These are phyloP conservation scores for Cladosporium phlei DNA, from an alignment of 2,329 filamentous ascomycete species.

Conservation along the genomic window DNA sequence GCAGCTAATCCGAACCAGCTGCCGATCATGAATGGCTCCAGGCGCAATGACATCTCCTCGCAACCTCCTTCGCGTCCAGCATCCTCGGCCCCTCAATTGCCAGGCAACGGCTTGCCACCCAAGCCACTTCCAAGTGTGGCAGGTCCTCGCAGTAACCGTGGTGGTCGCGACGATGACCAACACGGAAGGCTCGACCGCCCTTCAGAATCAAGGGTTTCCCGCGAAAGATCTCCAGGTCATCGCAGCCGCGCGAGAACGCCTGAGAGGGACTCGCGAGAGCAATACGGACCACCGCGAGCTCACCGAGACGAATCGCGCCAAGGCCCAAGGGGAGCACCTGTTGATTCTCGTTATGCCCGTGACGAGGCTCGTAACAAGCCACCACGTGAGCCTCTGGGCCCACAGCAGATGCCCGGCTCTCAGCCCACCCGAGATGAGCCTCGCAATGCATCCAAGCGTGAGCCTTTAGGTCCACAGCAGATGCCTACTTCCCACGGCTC, in stretches of 20 bases:
- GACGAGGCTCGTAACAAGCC: background rate
- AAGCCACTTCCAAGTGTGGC: conserved; percentile 15
- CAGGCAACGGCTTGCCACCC: conserved; percentile 16
- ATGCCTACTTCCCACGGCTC: conserved; percentile 3
- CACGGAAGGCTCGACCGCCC: conserved; percentile 44
- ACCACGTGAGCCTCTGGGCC: conserved; percentile 5
- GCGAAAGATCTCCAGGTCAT: conserved; percentile 38
- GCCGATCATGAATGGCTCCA: conserved; percentile 21
- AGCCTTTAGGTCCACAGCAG: conserved; percentile 10
- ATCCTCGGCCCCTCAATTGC: conserved; percentile 42
- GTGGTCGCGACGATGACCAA: conserved; percentile 25
- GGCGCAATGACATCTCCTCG: conserved; percentile 32
- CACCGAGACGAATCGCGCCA: conserved; percentile 10
- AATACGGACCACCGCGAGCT: conserved; percentile 3
- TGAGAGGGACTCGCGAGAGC: conserved; percentile 24
- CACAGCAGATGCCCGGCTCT: conserved; percentile 8
- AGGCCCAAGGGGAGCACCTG: background rate
- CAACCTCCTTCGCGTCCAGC: conserved; percentile 31
- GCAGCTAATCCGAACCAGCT: conserved; percentile 15
- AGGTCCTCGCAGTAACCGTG: conserved; percentile 4
- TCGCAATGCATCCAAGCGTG: conserved; percentile 3
- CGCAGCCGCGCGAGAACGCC: conserved; percentile 37
- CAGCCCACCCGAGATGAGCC: conserved; percentile 1
- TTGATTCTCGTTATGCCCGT: conserved; percentile 6
- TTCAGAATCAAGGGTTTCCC: conserved; percentile 32